Conservation (phyloP, 2,329 filamentous ascomycete species). For the Paecilomyces variotii region DNA sequence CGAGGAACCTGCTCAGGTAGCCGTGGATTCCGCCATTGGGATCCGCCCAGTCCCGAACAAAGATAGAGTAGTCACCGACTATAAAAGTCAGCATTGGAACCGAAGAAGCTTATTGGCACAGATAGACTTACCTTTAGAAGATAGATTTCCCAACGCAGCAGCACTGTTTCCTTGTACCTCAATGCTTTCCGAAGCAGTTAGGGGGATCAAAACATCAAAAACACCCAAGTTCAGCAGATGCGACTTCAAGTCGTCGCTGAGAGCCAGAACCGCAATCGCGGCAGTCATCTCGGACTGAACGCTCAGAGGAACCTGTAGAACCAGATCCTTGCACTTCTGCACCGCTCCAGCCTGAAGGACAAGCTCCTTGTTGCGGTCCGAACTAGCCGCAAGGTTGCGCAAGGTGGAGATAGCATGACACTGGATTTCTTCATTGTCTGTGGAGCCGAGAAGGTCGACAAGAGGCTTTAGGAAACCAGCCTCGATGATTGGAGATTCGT, state of each 20-base stretch:
- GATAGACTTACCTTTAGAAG: constrained; percentile 73
- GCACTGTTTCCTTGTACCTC: constrained; percentile 98
- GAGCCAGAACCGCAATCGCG: constrained; percentile 90
- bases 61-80: constrained; percentile 97
- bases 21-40: constrained; percentile 92
- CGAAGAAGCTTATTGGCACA: background rate
- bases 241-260: constrained; percentile 92
- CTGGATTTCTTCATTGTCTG: constrained; percentile 97
- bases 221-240: constrained; percentile 86
- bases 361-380: constrained; percentile 95
- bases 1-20: constrained; percentile 86
- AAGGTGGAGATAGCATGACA: constrained; percentile 97
- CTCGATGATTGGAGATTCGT: constrained; percentile 97
- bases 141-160: constrained; percentile 88
- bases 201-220: constrained; percentile 89
- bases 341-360: constrained; percentile 94
- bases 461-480: constrained; percentile 90
- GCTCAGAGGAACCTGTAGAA: constrained; percentile 83
- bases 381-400: constrained; percentile 90
- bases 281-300: constrained; percentile 99
- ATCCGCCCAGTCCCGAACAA: constrained; percentile 87
- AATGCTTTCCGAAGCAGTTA: constrained; percentile 91
- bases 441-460: constrained; percentile 87
- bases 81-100: constrained; percentile 4
- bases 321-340: constrained; percentile 96